Evolutionary conservation across 305 asterid genomes (phyloP).

Genomic region (Plantago rigida): DNA sequence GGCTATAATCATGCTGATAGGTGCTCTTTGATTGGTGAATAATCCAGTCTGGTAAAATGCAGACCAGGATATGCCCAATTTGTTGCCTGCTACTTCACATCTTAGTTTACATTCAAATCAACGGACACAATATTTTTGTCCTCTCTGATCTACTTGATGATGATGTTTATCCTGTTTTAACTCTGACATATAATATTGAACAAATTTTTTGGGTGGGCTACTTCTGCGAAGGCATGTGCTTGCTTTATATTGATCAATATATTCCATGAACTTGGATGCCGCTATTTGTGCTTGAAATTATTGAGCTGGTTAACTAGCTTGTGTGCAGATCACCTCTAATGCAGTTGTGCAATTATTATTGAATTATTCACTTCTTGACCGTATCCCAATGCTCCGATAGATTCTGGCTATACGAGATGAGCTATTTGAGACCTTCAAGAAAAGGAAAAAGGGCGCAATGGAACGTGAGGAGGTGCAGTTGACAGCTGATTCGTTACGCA

Average conservation of each 20-base stretch:
- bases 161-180: not conserved
- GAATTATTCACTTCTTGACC: conserved; percentile 11
- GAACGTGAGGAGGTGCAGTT: conserved; percentile 83
- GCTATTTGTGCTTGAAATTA: conserved; percentile 14
- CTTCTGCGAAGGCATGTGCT: not conserved
- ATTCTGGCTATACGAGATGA: conserved; percentile 76
- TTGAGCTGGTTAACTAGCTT: not conserved
- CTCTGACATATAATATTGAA: no score
- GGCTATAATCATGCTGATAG: not conserved
- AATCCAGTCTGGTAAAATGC: not conserved
- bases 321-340: conserved; percentile 16
- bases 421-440: conserved; percentile 89
- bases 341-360: conserved; percentile 12
- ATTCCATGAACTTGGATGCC: not conserved
- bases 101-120: not conserved
- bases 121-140: not conserved
- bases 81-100: conserved; percentile 8
- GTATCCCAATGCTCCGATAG: conserved; percentile 28
- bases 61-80: not conserved
- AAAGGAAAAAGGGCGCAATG: conserved; percentile 90
- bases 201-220: no score
- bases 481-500: conserved; percentile 84
- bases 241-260: not conserved
- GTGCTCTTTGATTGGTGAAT: no score
- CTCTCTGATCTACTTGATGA: not conserved